Evolutionary conservation across 2,329 filamentous ascomycete species (phyloP), one percentile per base, ranked within the genome.

Genomic region (Fusarium newnesense): DNA sequence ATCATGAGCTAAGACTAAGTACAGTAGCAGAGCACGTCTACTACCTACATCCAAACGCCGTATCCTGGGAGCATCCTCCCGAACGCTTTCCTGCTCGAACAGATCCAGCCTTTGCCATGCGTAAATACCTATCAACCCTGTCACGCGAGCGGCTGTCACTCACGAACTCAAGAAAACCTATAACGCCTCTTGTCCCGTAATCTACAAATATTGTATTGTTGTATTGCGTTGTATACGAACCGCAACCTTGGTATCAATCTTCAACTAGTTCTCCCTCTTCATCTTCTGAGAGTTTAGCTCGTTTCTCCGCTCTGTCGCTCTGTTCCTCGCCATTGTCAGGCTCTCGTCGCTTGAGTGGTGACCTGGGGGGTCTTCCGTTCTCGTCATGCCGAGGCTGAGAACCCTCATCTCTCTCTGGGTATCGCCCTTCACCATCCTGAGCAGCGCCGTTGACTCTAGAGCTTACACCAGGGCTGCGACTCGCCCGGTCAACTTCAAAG

Each of bases 401-500:
- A n/a, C 77, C 81, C 24, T 78, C 76, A 16, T 69, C 70, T 54
- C 67, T 72, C 57, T 70, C 70, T n/a, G 82, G 79, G 34, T 71
- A 67, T 46, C 72, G 76, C 37, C 61, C 70, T 40, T 84, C 81
- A 28, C 76, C 77, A 30, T 80, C 77, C 16, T 79, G 79, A 44
- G 82, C 81, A n/a, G 79, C 73, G 30, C 85, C 85, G 49, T 86
- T 86, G 2, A 79, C 74, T 54, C 79, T 81, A 30, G 74, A 76
- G 32, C 76, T 82, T 1, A 85, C 85, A 44, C 85, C 88, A 60
- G 87, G 87, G 68, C 87, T 88, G 70, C 85, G 85, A 32, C 86
- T 88, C 19, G 81, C 82, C 49, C 85, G 82, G 37, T 88, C 87
- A 16, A 82, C 80, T 49, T 84, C 83, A 71, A 84, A 81, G 2